phyloP scores from a whole-genome alignment of 306 rosid species.

The Lathyrus aphaca region DNA sequence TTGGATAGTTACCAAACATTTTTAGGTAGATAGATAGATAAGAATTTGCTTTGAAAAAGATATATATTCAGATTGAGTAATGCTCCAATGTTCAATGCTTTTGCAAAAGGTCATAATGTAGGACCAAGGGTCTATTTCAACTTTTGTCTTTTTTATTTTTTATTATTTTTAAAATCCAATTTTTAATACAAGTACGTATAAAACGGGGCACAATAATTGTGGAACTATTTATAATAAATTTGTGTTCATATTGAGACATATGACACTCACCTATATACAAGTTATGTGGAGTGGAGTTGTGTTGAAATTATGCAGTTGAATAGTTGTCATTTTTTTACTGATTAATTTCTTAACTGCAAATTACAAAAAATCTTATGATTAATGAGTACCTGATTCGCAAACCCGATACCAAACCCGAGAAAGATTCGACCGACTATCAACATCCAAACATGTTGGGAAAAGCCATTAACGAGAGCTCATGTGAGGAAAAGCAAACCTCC shows the following conservation, averaged over 20 bases:
- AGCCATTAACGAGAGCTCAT: conserved; percentile 80
- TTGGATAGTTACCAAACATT: no score
- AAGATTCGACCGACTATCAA: conserved; percentile 83
- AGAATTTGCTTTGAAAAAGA: no score
- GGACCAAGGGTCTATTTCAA: conserved; percentile 11
- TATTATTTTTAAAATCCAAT: background rate
- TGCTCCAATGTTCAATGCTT: no score
- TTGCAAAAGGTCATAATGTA: background rate
- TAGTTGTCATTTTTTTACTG: no score
- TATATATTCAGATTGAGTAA: no score
- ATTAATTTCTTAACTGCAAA: no score
- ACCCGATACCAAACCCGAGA: conserved; percentile 92
- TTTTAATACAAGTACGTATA: conserved; percentile 33
- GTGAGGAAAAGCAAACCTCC: conserved; percentile 73
- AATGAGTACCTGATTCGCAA: conserved; percentile 77
- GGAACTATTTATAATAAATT: background rate
- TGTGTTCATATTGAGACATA: background rate
- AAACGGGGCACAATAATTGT: conserved; percentile 38
- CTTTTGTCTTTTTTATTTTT: background rate
- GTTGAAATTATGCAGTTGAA: no score
- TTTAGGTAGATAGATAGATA: no score
- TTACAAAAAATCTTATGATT: no score
- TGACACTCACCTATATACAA: no score
- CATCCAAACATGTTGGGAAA: conserved; percentile 69
- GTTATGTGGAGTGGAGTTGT: no score